A percentile compares a stretch with the other conserved stretches of the same genome.
phyloP scores from a whole-genome alignment of 2,329 filamentous ascomycete genomes.

The Pseudocercospora eumusae region DNA sequence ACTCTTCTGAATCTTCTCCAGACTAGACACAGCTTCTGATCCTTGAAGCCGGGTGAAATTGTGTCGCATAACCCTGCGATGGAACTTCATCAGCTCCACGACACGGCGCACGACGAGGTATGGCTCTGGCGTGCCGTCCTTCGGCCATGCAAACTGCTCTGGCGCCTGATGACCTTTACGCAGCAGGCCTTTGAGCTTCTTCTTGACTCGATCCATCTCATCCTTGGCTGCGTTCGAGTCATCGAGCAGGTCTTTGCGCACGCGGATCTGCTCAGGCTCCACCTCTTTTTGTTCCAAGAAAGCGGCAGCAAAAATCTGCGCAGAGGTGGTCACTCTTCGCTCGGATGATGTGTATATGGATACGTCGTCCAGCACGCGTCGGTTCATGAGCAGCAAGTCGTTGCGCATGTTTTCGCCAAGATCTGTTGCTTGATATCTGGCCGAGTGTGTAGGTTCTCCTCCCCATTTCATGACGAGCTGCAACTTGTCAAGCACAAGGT shows the following conservation, averaged over 20 bases:
- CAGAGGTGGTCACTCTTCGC: conserved; percentile 88
- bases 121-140: conserved; percentile 86
- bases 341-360: conserved; percentile 96
- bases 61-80: conserved; percentile 89
- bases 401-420: conserved; percentile 95
- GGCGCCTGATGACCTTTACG: conserved; percentile 91
- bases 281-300: conserved; percentile 88
- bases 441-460: conserved; percentile 95
- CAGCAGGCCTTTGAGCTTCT: conserved; percentile 91
- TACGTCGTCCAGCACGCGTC: conserved; percentile 87
- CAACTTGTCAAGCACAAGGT: conserved; percentile 89
- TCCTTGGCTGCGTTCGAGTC: conserved; percentile 98
- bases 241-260: conserved; percentile 91
- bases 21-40: conserved; percentile 62
- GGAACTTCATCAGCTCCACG: conserved; percentile 96
- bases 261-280: conserved; percentile 79
- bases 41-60: conserved; percentile 79
- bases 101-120: conserved; percentile 89
- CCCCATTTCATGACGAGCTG: conserved; percentile 99
- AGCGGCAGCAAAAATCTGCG: conserved; percentile 89
- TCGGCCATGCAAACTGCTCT: conserved; percentile 96
- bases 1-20: conserved; percentile 53
- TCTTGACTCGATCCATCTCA: conserved; percentile 99
- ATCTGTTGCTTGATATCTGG: conserved; percentile 92
- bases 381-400: conserved; percentile 88